phyloP scores from a whole-genome alignment of 768 basidiomycete genomes.

The Mycena latifolia region DNA sequence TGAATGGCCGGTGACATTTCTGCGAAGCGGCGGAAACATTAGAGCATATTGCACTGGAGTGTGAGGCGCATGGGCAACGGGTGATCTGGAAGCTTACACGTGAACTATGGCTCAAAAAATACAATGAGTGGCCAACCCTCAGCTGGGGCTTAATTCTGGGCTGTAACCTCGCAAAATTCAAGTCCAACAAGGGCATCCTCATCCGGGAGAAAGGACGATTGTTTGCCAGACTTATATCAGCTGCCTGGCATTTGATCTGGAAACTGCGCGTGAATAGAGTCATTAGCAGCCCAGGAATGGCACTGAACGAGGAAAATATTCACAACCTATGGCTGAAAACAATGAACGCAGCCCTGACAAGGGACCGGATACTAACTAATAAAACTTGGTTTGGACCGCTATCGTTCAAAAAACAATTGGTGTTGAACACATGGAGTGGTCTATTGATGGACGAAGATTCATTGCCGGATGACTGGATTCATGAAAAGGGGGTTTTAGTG shows the following conservation, averaged over 20 bases:
- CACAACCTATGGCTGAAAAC: neutral
- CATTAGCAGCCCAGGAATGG: neutral
- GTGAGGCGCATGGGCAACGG: neutral
- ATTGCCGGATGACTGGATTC: no score
- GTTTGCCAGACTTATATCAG: neutral
- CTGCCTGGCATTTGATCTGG: neutral
- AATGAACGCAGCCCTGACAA: neutral
- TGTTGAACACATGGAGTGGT: no score
- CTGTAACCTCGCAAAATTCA: neutral
- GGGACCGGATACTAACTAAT: neutral
- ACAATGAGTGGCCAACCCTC: neutral
- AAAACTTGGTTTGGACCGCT: no score
- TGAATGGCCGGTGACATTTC: neutral
- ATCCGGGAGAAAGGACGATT: neutral
- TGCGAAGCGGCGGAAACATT: neutral
- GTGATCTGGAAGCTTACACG: conserved; percentile 3
- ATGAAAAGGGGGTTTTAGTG: no score
- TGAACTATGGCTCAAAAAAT: no score
- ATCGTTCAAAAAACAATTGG: no score
- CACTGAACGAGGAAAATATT: neutral
- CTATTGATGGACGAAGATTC: no score
- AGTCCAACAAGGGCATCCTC: neutral
- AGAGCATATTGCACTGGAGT: conserved; percentile 5
- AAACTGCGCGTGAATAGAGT: neutral
- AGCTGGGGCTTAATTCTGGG: conserved; percentile 5